These are phyloP conservation scores for Astragalus membranaceus DNA, from an alignment of 306 rosid genomes.

Conservation along the genomic window DNA sequence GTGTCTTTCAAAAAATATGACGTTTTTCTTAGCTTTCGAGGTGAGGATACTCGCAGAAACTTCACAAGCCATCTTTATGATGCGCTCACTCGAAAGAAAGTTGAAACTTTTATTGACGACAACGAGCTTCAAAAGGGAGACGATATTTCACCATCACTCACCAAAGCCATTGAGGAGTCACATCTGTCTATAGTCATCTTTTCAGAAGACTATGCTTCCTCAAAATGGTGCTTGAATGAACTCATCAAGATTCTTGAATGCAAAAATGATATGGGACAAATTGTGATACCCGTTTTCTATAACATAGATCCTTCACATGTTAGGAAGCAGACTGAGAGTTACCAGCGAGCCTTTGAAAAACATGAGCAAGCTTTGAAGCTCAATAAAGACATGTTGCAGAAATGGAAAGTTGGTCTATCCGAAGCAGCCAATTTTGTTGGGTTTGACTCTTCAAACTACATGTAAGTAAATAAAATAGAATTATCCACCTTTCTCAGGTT, in stretches of 20 bases:
- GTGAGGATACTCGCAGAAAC: too few species aligned
- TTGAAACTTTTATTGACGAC: too few species aligned
- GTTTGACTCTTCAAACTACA: not conserved
- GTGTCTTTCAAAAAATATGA: too few species aligned
- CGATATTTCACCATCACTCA: not conserved
- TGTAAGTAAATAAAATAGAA: too few species aligned
- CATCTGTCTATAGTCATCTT: not conserved
- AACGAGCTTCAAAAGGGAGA: too few species aligned
- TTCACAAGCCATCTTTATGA: too few species aligned
- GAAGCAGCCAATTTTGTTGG: not conserved
- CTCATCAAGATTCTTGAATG: not conserved
- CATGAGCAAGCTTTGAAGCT: too few species aligned
- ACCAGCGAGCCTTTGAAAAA: too few species aligned
- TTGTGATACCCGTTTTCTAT: slow-evolving; percentile 14
- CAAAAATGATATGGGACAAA: not conserved
- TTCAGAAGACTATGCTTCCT: not conserved
- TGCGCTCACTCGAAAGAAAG: too few species aligned
- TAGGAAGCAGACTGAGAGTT: not conserved
- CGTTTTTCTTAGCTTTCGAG: too few species aligned
- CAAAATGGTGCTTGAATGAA: slow-evolving; percentile 19
- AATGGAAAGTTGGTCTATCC: not conserved
- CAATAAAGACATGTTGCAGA: too few species aligned
- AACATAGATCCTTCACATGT: slow-evolving; percentile 11
- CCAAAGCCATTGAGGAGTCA: not conserved
- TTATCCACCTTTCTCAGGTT: too few species aligned